These are phyloP conservation scores for Cubamyces lactineus DNA, from an alignment of 768 basidiomycete genomes.

Conservation along the genomic window DNA sequence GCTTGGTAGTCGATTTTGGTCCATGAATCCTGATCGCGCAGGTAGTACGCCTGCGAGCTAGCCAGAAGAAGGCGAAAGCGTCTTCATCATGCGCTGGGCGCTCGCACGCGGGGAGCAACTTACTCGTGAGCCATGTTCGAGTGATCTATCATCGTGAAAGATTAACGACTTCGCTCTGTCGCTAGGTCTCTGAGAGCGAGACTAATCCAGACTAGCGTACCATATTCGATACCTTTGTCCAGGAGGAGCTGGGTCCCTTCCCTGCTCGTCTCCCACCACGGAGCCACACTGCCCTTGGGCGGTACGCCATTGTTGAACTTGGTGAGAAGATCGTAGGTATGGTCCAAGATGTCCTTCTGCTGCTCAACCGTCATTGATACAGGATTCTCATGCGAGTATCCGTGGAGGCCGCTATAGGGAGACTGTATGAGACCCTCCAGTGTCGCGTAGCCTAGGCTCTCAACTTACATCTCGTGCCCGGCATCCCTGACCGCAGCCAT, in stretches of 20 bases:
- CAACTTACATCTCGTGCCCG: conserved; percentile 66
- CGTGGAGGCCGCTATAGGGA: conserved; percentile 57
- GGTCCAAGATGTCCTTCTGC: conserved; percentile 70
- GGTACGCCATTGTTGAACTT: conserved; percentile 63
- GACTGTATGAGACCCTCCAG: not conserved
- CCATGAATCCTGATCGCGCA: conserved; percentile 72
- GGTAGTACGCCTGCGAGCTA: conserved; percentile 66
- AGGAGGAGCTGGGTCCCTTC: conserved; percentile 66
- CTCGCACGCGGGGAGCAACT: conserved; percentile 5
- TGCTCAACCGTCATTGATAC: conserved; percentile 61
- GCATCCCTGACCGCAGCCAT: conserved; percentile 72
- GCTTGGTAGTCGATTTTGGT: conserved; percentile 69
- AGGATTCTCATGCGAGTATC: conserved; percentile 79
- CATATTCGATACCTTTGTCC: conserved; percentile 76
- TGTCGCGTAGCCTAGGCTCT: not conserved
- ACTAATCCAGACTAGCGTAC: conserved; percentile 36
- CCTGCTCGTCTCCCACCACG: conserved; percentile 80
- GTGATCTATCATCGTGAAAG: conserved; percentile 44
- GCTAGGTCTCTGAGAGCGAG: not conserved
- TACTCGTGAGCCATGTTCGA: conserved; percentile 60
- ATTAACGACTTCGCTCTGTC: not conserved
- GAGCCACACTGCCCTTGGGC: conserved; percentile 69
- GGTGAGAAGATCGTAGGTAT: conserved; percentile 66
- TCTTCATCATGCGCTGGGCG: too few species aligned
- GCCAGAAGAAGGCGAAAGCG: not conserved